Percentiles rank a stretch among this genome's conserved stretches.
Conservation (phyloP, 2,329 filamentous ascomycete species). For the Apiospora koreana region DNA sequence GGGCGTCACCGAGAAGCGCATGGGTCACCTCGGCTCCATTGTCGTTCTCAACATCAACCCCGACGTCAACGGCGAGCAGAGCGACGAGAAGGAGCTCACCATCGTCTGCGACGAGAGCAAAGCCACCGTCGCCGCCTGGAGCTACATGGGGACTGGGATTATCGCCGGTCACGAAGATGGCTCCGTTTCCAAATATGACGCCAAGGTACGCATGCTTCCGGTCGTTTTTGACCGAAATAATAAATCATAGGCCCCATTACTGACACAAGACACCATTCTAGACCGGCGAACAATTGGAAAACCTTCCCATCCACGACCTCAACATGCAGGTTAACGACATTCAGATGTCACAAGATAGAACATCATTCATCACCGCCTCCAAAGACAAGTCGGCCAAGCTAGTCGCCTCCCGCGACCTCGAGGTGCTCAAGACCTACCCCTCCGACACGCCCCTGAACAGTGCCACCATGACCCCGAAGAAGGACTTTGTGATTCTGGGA, state of each 20-base stretch:
- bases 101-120: slow-evolving; percentile 97
- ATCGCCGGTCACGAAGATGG: slow-evolving; percentile 98
- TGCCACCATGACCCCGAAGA: slow-evolving; percentile 89
- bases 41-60: slow-evolving; percentile 87
- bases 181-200: slow-evolving; percentile 87
- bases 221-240: background rate
- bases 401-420: slow-evolving; percentile 81
- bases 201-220: slow-evolving; percentile 61
- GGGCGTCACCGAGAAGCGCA: slow-evolving; percentile 97
- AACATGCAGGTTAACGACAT: slow-evolving; percentile 85
- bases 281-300: slow-evolving; percentile 80
- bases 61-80: slow-evolving; percentile 81
- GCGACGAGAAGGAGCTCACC: slow-evolving; percentile 76
- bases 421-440: slow-evolving; percentile 88
- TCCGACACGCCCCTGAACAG: slow-evolving; percentile 96
- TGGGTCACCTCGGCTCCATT: slow-evolving; percentile 93
- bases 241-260: background rate
- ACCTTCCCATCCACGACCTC: slow-evolving; percentile 82
- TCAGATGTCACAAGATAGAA: slow-evolving; percentile 91
- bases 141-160: slow-evolving; percentile 92
- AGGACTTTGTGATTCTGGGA: slow-evolving; percentile 96
- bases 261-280: slow-evolving; percentile 31
- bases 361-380: slow-evolving; percentile 96
- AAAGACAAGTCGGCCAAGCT: slow-evolving; percentile 96
- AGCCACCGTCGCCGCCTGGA: slow-evolving; percentile 96